These are phyloP conservation scores for Trichophyton verrucosum DNA, from an alignment of 2,329 filamentous ascomycete species.

Conservation along the genomic window DNA sequence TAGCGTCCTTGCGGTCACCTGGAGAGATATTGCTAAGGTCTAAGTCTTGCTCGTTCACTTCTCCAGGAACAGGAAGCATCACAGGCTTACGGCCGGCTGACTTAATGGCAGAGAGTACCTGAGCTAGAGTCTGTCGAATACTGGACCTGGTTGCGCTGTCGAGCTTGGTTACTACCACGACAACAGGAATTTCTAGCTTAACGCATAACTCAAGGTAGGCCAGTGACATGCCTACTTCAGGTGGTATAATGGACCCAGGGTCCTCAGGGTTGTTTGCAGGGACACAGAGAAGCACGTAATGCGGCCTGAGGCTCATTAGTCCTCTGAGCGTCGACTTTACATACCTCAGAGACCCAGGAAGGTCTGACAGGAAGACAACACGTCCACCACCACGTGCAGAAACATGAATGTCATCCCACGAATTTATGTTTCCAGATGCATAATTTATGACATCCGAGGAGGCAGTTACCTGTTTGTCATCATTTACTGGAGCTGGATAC, in stretches of 20 bases:
- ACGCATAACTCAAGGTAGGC: constrained; percentile 78
- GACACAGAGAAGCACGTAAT: constrained; percentile 84
- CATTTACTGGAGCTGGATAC: constrained; percentile 40
- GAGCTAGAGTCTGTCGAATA: constrained; percentile 57
- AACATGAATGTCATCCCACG: constrained; percentile 89
- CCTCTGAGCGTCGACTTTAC: constrained; percentile 78
- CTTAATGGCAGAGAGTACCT: constrained; percentile 67
- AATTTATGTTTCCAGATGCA: constrained; percentile 70
- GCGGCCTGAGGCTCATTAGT: constrained; percentile 88
- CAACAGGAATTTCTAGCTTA: constrained; percentile 62
- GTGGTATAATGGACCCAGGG: constrained; percentile 20
- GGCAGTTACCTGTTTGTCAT: constrained; percentile 10
- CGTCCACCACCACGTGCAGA: constrained; percentile 59
- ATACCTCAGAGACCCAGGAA: constrained; percentile 81
- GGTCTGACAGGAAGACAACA: constrained; percentile 80
- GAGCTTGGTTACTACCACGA: constrained; percentile 79
- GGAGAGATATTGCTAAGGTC: constrained; percentile 47
- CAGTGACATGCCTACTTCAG: constrained; percentile 58
- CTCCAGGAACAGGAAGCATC: constrained; percentile 43
- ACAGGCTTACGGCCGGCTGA: constrained; percentile 58
- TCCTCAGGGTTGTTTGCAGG: constrained; percentile 59
- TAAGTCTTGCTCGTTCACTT: constrained; percentile 38
- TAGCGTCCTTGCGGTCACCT: constrained; percentile 47
- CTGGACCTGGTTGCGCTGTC: constrained; percentile 67
- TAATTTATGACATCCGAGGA: constrained; percentile 60